These are phyloP conservation scores for Colletotrichum tropicicola DNA, from an alignment of 2,329 filamentous ascomycete species.

Conservation along the genomic window DNA sequence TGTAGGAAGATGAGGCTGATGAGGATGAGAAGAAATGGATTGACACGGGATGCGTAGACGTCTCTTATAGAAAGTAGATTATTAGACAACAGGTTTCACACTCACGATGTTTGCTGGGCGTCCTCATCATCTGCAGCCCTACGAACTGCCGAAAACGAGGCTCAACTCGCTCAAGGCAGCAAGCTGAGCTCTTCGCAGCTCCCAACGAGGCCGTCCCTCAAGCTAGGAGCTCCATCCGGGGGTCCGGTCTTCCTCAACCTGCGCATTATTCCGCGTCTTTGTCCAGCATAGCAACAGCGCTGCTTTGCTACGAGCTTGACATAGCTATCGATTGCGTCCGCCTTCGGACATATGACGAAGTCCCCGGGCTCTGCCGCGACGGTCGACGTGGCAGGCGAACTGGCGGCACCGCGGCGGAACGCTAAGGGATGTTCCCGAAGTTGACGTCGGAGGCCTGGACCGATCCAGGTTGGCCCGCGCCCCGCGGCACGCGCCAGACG, in stretches of 20 bases:
- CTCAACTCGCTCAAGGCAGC: neutral
- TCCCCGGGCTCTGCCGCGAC: neutral
- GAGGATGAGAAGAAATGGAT: neutral
- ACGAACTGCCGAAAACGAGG: slow-evolving; percentile 6
- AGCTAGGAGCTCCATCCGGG: neutral
- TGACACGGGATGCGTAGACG: neutral
- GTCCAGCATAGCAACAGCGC: neutral
- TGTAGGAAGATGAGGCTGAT: slow-evolving; percentile 1
- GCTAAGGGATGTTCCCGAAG: neutral
- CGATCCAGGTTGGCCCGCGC: neutral
- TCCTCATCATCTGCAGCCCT: neutral
- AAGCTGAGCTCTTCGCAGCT: neutral
- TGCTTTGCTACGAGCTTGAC: neutral
- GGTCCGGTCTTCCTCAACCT: neutral
- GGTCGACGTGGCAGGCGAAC: neutral
- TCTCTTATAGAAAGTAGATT: slow-evolving; percentile 19
- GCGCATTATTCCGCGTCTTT: neutral
- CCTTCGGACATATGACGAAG: neutral
- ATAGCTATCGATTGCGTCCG: neutral
- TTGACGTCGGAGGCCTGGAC: neutral
- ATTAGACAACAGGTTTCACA: neutral
- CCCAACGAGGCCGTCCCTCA: neutral
- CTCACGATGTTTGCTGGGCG: neutral
- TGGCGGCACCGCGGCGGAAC: neutral
- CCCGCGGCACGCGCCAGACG: neutral